Evolutionary conservation across 2,329 filamentous ascomycete species (phyloP).

Genomic region (Sphaerostilbella broomeana): DNA sequence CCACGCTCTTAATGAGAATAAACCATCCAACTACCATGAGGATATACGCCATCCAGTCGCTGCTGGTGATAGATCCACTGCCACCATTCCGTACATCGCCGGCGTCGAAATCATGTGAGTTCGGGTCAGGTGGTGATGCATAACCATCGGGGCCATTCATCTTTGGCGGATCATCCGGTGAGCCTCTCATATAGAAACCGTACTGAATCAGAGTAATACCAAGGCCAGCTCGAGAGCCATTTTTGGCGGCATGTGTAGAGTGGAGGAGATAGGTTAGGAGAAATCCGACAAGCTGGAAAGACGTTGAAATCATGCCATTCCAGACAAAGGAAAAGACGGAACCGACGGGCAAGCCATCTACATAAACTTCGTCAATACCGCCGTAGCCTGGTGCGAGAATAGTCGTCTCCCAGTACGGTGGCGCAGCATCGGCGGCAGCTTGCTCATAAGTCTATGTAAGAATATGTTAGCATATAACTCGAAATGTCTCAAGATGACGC

Average conservation of each 20-base stretch:
- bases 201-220: slow-evolving; percentile 95
- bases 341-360: slow-evolving; percentile 90
- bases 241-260: slow-evolving; percentile 96
- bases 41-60: slow-evolving; percentile 84
- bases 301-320: slow-evolving; percentile 96
- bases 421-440: slow-evolving; percentile 90
- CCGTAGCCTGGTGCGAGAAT: slow-evolving; percentile 88
- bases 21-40: slow-evolving; percentile 99
- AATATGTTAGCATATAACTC: slow-evolving; percentile 27
- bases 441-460: slow-evolving; percentile 81
- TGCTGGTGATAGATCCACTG: slow-evolving; percentile 55
- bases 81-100: slow-evolving; percentile 50
- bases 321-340: slow-evolving; percentile 82
- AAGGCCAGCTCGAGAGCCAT: slow-evolving; percentile 88
- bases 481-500: not conserved
- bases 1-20: slow-evolving; percentile 87
- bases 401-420: slow-evolving; percentile 98
- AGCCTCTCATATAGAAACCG: slow-evolving; percentile 87
- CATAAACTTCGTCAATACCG: slow-evolving; percentile 89
- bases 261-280: slow-evolving; percentile 95
- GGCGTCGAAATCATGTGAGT: slow-evolving; percentile 82
- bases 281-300: slow-evolving; percentile 95
- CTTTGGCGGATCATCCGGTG: slow-evolving; percentile 37
- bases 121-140: slow-evolving; percentile 74
- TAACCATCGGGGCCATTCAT: slow-evolving; percentile 52